Percentiles rank a stretch among this genome's conserved stretches.
These are phyloP conservation scores for Quercus aquifolioides DNA, from an alignment of 306 rosid species.

Conservation along the genomic window DNA sequence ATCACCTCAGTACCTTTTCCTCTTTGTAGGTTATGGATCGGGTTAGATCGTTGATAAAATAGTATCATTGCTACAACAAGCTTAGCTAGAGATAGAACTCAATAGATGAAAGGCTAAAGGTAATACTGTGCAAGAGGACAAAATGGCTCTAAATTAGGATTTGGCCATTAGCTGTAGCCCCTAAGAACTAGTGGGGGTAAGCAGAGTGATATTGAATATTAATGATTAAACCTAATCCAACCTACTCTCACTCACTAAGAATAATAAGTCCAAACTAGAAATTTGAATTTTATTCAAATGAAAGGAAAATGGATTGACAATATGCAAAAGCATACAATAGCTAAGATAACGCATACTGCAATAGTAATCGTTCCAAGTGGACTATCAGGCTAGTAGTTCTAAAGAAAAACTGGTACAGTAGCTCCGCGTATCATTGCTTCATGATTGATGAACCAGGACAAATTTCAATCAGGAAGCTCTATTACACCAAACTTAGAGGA, in stretches of 20 bases:
- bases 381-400: no score
- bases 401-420: background rate
- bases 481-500: slow-evolving; percentile 23
- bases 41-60: no score
- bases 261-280: background rate
- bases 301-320: background rate
- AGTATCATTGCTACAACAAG: no score
- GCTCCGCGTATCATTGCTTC: slow-evolving; percentile 20
- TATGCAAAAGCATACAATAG: background rate
- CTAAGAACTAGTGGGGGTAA: background rate
- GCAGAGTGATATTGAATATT: background rate
- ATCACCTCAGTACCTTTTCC: no score
- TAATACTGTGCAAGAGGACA: no score
- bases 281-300: background rate
- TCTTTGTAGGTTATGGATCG: no score
- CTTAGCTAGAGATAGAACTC: no score
- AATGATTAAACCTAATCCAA: background rate
- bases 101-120: no score
- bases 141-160: background rate
- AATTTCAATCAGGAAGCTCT: slow-evolving; percentile 1
- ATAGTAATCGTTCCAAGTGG: no score
- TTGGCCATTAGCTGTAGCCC: background rate
- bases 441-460: slow-evolving; percentile 26
- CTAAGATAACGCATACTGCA: no score
- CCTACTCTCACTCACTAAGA: slow-evolving; percentile 1